Percentiles rank a stretch among this genome's conserved stretches.
These are phyloP conservation scores for Triglochin maritima DNA, from an alignment of 106 monocot genomes.

Conservation along the genomic window DNA sequence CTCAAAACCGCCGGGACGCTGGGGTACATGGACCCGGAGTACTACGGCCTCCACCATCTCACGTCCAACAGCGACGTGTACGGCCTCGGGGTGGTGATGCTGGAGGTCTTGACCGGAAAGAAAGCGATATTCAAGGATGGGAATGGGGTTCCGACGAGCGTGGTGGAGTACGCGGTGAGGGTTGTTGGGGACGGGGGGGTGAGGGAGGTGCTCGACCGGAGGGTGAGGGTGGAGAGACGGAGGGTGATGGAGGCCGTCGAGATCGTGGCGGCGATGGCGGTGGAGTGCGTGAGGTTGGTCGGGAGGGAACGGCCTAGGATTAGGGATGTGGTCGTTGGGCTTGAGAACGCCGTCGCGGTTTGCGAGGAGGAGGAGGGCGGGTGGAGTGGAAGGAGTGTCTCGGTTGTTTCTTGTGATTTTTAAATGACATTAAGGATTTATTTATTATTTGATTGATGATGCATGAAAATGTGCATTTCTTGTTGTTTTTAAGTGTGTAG, in stretches of 20 bases:
- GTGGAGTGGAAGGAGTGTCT: background rate
- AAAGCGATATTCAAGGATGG: slow-evolving; percentile 28
- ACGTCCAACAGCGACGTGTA: slow-evolving; percentile 90
- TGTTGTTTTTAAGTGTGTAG: too few relatives aligned
- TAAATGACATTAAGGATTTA: background rate
- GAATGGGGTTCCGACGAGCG: slow-evolving; percentile 33
- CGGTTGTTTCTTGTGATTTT: background rate
- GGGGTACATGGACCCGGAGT: slow-evolving; percentile 96
- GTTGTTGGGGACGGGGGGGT: slow-evolving; percentile 28
- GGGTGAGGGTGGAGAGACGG: slow-evolving; percentile 15
- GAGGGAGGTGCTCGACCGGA: slow-evolving; percentile 36
- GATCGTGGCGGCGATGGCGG: slow-evolving; percentile 66
- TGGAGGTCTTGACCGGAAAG: slow-evolving; percentile 65
- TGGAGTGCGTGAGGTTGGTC: slow-evolving; percentile 60
- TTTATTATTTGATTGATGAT: too few relatives aligned
- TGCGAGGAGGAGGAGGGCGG: background rate
- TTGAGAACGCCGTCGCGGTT: background rate
- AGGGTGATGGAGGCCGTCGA: slow-evolving; percentile 60
- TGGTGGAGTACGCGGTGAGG: slow-evolving; percentile 58
- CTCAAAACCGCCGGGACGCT: slow-evolving; percentile 56
- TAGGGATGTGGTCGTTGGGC: slow-evolving; percentile 30
- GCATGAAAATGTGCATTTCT: too few relatives aligned
- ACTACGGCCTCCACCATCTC: slow-evolving; percentile 70
- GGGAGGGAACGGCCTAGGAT: slow-evolving; percentile 70
- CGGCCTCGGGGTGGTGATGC: slow-evolving; percentile 75